These are phyloP conservation scores for Termitomyces sp. DNA, from an alignment of 768 basidiomycete species.

Conservation along the genomic window DNA sequence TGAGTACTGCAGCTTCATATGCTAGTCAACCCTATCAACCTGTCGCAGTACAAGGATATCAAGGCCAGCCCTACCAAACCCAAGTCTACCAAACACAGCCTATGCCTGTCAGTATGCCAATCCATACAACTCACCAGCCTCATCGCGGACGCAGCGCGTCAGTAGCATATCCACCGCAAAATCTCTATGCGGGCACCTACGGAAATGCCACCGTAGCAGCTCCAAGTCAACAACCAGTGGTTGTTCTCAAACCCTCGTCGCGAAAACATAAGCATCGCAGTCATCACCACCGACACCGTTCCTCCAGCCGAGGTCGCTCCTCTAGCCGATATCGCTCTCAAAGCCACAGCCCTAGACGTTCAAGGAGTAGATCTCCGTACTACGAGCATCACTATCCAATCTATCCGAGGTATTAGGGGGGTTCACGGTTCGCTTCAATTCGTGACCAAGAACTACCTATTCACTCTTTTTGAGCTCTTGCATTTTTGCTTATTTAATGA, in stretches of 20 bases:
- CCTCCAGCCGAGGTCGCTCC: neutral
- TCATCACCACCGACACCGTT: conserved; percentile 7
- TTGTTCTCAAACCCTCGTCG: conserved; percentile 19
- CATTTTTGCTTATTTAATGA: neutral
- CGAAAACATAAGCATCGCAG: conserved; percentile 25
- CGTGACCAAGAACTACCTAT: neutral
- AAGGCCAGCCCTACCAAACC: neutral
- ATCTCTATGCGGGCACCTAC: conserved; percentile 17
- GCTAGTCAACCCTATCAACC: conserved; percentile 7
- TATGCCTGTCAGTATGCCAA: conserved; percentile 17
- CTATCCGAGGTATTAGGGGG: neutral
- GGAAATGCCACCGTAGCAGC: conserved; percentile 12
- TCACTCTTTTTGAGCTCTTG: neutral
- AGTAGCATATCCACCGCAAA: conserved; percentile 26
- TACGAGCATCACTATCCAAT: conserved; percentile 10
- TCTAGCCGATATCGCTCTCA: neutral
- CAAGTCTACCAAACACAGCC: conserved; percentile 1
- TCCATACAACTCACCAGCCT: conserved; percentile 17
- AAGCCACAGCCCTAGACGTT: conserved; percentile 12
- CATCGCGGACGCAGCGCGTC: conserved; percentile 27
- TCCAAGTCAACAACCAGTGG: conserved; percentile 18
- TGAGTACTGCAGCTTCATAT: conserved; percentile 21
- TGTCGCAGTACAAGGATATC: neutral
- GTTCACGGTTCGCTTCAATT: neutral
- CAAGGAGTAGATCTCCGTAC: conserved; percentile 18